These are phyloP conservation scores for Daedalea quercina DNA, from an alignment of 768 basidiomycete species.

Conservation along the genomic window DNA sequence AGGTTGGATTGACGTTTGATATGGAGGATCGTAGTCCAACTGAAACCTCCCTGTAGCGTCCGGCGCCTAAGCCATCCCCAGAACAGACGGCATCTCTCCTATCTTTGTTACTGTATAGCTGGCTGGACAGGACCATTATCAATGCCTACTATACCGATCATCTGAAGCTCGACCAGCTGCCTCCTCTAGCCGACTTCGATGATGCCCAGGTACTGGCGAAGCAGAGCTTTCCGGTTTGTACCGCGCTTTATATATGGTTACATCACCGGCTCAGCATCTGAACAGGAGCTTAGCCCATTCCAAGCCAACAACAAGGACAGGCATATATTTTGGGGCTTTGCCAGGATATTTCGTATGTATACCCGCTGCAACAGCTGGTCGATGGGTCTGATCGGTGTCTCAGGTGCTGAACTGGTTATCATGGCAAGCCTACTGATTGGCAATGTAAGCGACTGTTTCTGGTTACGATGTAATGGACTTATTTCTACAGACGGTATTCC, in stretches of 20 bases:
- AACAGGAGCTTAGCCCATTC: slow-evolving; percentile 28
- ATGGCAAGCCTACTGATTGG: not conserved
- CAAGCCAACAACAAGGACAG: slow-evolving; percentile 18
- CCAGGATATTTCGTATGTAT: slow-evolving; percentile 20
- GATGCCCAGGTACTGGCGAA: slow-evolving; percentile 28
- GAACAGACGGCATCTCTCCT: slow-evolving; percentile 39
- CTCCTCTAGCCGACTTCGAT: slow-evolving; percentile 23
- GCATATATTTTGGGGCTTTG: slow-evolving; percentile 26
- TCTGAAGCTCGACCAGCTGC: slow-evolving; percentile 24
- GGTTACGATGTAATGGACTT: not conserved
- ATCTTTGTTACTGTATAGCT: slow-evolving; percentile 31
- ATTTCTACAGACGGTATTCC: slow-evolving; percentile 13
- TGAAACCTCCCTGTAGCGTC: slow-evolving; percentile 16
- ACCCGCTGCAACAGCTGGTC: slow-evolving; percentile 12
- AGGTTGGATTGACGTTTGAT: slow-evolving; percentile 21
- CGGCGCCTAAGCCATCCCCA: slow-evolving; percentile 23
- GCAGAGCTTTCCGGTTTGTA: slow-evolving; percentile 19
- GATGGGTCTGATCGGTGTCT: not conserved
- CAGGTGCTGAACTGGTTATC: not conserved
- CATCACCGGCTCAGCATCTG: slow-evolving; percentile 13
- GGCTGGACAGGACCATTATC: slow-evolving; percentile 28
- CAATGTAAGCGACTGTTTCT: not conserved
- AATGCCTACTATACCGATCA: slow-evolving; percentile 21
- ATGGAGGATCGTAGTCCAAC: not conserved
- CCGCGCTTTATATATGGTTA: slow-evolving; percentile 29